phyloP scores from a whole-genome alignment of 2,329 filamentous ascomycete genomes.

The Colletotrichum salicis region DNA sequence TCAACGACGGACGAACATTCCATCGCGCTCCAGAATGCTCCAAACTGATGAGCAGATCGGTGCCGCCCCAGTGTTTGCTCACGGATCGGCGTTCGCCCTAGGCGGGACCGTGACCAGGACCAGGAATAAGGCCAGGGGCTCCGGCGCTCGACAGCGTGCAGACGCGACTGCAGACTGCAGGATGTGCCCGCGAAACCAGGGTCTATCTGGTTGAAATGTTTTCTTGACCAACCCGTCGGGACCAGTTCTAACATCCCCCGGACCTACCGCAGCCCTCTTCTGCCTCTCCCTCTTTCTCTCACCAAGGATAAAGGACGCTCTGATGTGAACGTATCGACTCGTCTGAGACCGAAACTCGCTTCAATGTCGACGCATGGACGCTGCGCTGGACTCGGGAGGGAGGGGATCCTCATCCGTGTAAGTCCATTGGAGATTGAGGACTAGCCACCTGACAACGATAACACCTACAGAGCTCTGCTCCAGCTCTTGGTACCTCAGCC shows the following conservation, averaged over 20 bases:
- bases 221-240: conserved; percentile 33
- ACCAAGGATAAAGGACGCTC: conserved; percentile 5
- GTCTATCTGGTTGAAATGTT: conserved; percentile 19
- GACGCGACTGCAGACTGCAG: conserved; percentile 7
- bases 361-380: conserved; percentile 21
- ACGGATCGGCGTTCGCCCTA: conserved; percentile 24
- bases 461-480: conserved; percentile 7
- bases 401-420: conserved; percentile 26
- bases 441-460: neutral
- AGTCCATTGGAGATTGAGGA: conserved; percentile 32
- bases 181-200: conserved; percentile 18
- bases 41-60: conserved; percentile 18
- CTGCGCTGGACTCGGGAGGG: conserved; percentile 4
- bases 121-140: conserved; percentile 12
- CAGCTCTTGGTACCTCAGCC: neutral
- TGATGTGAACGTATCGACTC: conserved; percentile 21
- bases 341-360: conserved; percentile 18
- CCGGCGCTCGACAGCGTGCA: conserved; percentile 15
- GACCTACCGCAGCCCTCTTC: conserved; percentile 15
- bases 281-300: neutral
- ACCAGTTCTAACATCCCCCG: conserved; percentile 24
- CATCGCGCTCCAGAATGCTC: neutral
- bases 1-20: neutral
- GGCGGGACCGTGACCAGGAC: conserved; percentile 15
- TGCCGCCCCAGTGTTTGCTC: conserved; percentile 17